phyloP scores from a whole-genome alignment of 2,329 filamentous ascomycete species.

The Juglanconis juglandina region DNA sequence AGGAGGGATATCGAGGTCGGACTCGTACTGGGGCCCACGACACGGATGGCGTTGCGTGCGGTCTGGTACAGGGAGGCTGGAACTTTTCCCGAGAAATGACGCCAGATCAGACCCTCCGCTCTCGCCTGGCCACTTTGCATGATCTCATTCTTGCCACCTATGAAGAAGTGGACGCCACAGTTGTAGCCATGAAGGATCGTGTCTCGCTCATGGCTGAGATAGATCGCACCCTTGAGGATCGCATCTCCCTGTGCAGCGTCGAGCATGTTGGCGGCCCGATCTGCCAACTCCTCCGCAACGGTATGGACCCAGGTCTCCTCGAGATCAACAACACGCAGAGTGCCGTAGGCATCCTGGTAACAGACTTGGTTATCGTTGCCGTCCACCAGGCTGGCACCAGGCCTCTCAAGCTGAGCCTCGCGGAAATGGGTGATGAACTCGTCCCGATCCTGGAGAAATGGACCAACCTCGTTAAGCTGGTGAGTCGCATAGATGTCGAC shows the following conservation, averaged over 20 bases:
- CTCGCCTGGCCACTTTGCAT: not conserved
- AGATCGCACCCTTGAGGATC: not conserved
- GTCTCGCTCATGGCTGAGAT: constrained; percentile 2
- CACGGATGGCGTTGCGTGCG: not conserved
- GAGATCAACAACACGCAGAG: too few species aligned
- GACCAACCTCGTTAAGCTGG: not conserved
- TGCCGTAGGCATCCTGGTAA: not conserved
- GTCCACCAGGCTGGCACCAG: too few species aligned
- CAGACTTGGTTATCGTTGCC: not conserved
- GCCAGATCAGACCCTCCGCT: too few species aligned
- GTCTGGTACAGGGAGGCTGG: not conserved
- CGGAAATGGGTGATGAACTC: too few species aligned
- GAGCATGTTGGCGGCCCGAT: not conserved
- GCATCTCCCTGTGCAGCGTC: not conserved
- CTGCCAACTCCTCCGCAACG: not conserved
- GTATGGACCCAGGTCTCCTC: too few species aligned
- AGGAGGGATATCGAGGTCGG: too few species aligned
- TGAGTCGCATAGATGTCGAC: not conserved
- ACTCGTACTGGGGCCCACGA: not conserved
- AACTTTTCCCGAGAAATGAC: not conserved
- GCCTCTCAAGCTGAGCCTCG: too few species aligned
- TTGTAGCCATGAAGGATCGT: not conserved
- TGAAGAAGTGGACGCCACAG: not conserved
- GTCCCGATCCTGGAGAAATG: not conserved
- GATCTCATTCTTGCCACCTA: not conserved